A percentile compares a stretch with the other conserved stretches of the same genome.
phyloP scores from a whole-genome alignment of 2,329 filamentous ascomycete species.

The Botrytis byssoidea region DNA sequence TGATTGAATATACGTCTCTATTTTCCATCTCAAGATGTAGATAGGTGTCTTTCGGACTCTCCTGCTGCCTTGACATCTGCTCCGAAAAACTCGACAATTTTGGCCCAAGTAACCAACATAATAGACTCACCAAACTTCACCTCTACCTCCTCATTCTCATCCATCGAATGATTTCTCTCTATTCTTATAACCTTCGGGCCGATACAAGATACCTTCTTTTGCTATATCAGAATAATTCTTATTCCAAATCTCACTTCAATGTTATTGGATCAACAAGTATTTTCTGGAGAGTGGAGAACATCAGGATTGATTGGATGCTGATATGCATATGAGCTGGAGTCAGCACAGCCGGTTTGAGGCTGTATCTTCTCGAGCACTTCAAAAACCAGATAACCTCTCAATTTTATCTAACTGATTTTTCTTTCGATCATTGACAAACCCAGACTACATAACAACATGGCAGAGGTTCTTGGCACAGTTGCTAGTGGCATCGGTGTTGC shows the following conservation, averaged over 20 bases:
- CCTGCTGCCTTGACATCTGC: too few relatives aligned
- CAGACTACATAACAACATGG: not conserved
- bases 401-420: not conserved
- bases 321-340: not conserved
- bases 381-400: not conserved
- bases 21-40: too few relatives aligned
- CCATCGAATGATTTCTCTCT: too few relatives aligned
- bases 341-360: not conserved
- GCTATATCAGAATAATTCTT: not conserved
- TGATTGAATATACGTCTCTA: not conserved
- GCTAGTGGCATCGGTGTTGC: slow-evolving; percentile 24
- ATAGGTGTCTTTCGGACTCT: too few relatives aligned
- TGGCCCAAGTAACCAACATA: too few relatives aligned
- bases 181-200: not conserved
- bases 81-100: too few relatives aligned
- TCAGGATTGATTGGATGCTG: not conserved
- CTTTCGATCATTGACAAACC: not conserved
- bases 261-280: not conserved
- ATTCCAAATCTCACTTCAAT: not conserved
- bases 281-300: not conserved
- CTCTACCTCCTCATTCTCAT: too few relatives aligned
- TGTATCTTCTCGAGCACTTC: not conserved
- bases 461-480: slow-evolving; percentile 22
- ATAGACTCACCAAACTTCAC: too few relatives aligned
- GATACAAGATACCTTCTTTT: not conserved